Evolutionary conservation across 129 eudicot species (phyloP).

Genomic region (Artemisia annua): DNA sequence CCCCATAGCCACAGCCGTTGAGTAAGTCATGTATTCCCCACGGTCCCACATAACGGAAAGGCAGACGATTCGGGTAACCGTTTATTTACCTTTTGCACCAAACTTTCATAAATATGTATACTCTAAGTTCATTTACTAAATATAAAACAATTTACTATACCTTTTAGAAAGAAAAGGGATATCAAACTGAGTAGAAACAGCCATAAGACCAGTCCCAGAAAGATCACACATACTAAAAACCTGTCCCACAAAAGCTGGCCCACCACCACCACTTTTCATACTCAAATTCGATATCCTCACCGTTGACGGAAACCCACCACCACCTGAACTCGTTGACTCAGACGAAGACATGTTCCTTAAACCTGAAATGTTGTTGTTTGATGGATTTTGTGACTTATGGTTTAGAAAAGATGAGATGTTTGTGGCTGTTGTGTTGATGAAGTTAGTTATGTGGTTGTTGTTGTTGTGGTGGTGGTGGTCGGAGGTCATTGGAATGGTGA

Average conservation of each 20-base stretch:
- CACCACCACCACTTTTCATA: constrained; percentile 52
- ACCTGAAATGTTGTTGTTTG: background rate
- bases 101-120: too few species aligned
- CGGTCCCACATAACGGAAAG: too few species aligned
- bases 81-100: too few species aligned
- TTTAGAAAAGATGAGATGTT: constrained; percentile 42
- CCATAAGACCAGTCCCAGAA: constrained; percentile 89
- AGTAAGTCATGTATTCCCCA: too few species aligned
- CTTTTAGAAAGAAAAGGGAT: constrained; percentile 82
- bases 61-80: too few species aligned
- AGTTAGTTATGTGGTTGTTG: constrained; percentile 33
- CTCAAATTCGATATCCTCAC: constrained; percentile 53
- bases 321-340: constrained; percentile 45
- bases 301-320: constrained; percentile 49
- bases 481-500: constrained; percentile 38
- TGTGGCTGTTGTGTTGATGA: constrained; percentile 48
- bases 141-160: too few species aligned
- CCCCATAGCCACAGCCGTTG: too few species aligned
- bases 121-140: too few species aligned
- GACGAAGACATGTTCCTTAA: constrained; percentile 9
- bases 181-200: constrained; percentile 78
- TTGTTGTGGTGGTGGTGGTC: constrained; percentile 41
- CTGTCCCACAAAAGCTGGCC: constrained; percentile 96
- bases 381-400: constrained; percentile 35
- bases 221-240: constrained; percentile 95